A percentile compares a stretch with the other conserved stretches of the same genome.
Evolutionary conservation across 2,329 filamentous ascomycete species (phyloP).

Genomic region (Thelonectria olida): DNA sequence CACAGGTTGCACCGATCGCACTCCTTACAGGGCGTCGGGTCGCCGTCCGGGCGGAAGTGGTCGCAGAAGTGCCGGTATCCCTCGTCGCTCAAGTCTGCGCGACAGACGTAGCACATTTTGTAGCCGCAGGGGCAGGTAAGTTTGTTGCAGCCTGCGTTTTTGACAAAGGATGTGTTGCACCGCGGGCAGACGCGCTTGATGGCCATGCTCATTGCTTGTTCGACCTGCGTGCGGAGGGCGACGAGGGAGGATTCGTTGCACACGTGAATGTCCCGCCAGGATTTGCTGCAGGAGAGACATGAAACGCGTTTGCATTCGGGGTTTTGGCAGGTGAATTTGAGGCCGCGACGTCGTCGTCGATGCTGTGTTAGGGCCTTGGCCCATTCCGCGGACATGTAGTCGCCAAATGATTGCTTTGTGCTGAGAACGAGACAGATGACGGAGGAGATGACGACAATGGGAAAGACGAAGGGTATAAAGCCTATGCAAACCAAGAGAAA

Average conservation of each 20-base stretch:
- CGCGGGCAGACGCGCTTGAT: conserved; percentile 94
- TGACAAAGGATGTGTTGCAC: conserved; percentile 92
- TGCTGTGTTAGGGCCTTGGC: conserved; percentile 71
- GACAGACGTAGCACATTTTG: conserved; percentile 97
- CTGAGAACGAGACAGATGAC: conserved; percentile 55
- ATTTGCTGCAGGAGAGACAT: conserved; percentile 83
- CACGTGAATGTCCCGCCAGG: conserved; percentile 88
- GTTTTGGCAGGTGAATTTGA: conserved; percentile 80
- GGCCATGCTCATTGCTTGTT: conserved; percentile 91
- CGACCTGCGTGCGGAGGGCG: conserved; percentile 86
- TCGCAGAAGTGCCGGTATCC: conserved; percentile 96
- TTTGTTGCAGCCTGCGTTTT: conserved; percentile 95
- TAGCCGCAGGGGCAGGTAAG: conserved; percentile 95
- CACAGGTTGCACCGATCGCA: conserved; percentile 85
- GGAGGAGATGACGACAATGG: conserved; percentile 59
- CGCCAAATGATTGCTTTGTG: conserved; percentile 53
- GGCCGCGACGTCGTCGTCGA: conserved; percentile 74
- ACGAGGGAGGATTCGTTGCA: conserved; percentile 87
- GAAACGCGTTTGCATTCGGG: conserved; percentile 74
- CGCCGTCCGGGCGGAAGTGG: conserved; percentile 87
- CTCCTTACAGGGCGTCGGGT: conserved; percentile 74
- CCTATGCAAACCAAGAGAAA: conserved; percentile 64
- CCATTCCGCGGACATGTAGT: conserved; percentile 58
- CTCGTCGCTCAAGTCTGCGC: conserved; percentile 76
- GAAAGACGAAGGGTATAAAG: conserved; percentile 64